Percentiles rank a stretch among this genome's conserved stretches.
Conservation (phyloP, 352 stramenopile genomes). For the Phytophthora agathidicida region DNA sequence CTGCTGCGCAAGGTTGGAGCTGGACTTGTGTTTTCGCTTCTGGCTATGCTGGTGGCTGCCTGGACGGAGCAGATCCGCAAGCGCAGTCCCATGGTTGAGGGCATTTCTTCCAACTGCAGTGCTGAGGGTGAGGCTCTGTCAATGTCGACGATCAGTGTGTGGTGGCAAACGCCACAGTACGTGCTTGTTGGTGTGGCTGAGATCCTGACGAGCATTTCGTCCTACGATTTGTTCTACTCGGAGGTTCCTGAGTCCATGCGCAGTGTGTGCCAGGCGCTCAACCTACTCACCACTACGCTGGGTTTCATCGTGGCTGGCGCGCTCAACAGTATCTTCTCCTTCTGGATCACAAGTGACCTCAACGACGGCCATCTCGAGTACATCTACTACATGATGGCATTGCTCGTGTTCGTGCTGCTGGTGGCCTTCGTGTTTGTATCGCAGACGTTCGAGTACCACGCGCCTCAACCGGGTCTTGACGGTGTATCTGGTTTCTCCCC, state of each 20-base stretch:
- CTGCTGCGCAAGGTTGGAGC: slow-evolving; percentile 89
- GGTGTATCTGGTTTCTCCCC: slow-evolving; percentile 66
- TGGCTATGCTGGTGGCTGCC: slow-evolving; percentile 74
- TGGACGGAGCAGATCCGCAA: slow-evolving; percentile 83
- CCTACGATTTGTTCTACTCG: slow-evolving; percentile 93
- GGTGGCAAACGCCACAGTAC: slow-evolving; percentile 93
- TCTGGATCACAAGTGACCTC: slow-evolving; percentile 91
- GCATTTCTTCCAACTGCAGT: slow-evolving; percentile 79
- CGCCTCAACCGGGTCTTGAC: slow-evolving; percentile 50
- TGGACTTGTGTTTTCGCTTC: slow-evolving; percentile 80
- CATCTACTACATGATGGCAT: slow-evolving; percentile 88
- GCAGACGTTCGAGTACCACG: slow-evolving; percentile 85
- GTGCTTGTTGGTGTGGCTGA: slow-evolving; percentile 89
- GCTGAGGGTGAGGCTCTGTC: slow-evolving; percentile 58
- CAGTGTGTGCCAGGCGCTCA: slow-evolving; percentile 90
- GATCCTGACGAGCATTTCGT: slow-evolving; percentile 90
- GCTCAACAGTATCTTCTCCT: slow-evolving; percentile 89
- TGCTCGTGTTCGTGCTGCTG: slow-evolving; percentile 71
- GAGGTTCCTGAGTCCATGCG: slow-evolving; percentile 92
- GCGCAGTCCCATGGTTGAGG: slow-evolving; percentile 44
- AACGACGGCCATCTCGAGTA: slow-evolving; percentile 91
- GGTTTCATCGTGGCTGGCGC: slow-evolving; percentile 84
- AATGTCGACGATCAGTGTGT: slow-evolving; percentile 86
- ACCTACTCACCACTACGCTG: slow-evolving; percentile 90
- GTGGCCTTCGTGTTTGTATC: slow-evolving; percentile 68